phyloP scores from a whole-genome alignment of 495 filamentous ascomycete genomes.

The Penicillium longicatenatum region DNA sequence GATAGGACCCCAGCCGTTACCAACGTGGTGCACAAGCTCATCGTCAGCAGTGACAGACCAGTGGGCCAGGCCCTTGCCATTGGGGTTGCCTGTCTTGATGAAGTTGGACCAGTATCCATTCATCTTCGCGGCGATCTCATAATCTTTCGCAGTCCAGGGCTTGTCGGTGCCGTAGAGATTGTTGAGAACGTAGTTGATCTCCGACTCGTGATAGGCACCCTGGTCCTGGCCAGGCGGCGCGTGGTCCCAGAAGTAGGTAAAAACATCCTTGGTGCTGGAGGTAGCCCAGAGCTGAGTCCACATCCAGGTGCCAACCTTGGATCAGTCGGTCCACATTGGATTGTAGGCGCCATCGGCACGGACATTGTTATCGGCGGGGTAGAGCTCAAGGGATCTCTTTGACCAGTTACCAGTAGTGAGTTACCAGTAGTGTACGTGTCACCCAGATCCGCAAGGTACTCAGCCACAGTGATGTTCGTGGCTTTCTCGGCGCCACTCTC shows the following conservation, averaged over 20 bases:
- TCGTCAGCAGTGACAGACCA: slow-evolving; percentile 1
- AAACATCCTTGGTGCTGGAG: neutral
- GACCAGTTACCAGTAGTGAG: slow-evolving; percentile 5
- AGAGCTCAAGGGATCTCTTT: slow-evolving; percentile 11
- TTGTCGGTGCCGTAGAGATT: slow-evolving; percentile 19
- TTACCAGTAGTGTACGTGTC: slow-evolving; percentile 8
- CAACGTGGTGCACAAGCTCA: slow-evolving; percentile 4
- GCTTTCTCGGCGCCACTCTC: slow-evolving; percentile 5
- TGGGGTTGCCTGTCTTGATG: slow-evolving; percentile 18
- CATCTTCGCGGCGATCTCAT: slow-evolving; percentile 17
- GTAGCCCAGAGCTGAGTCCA: slow-evolving; percentile 5
- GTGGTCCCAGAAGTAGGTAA: slow-evolving; percentile 7
- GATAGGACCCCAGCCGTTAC: slow-evolving; percentile 5
- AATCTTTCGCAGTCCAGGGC: slow-evolving; percentile 19
- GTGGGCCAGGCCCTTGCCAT: slow-evolving; percentile 10
- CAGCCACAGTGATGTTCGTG: neutral
- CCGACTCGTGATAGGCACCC: slow-evolving; percentile 22
- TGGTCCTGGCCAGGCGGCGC: slow-evolving; percentile 14
- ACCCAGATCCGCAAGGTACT: slow-evolving; percentile 12
- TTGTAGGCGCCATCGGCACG: slow-evolving; percentile 9
- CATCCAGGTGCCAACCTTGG: slow-evolving; percentile 7
- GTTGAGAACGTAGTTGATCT: slow-evolving; percentile 24
- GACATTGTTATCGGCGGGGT: slow-evolving; percentile 11
- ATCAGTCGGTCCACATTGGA: slow-evolving; percentile 3
- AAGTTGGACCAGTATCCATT: slow-evolving; percentile 26